Evolutionary conservation across 202 grass and related monocot genomes (phyloP), one percentile per base, ranked within the genome.

Genomic region (Elaeis oleifera): DNA sequence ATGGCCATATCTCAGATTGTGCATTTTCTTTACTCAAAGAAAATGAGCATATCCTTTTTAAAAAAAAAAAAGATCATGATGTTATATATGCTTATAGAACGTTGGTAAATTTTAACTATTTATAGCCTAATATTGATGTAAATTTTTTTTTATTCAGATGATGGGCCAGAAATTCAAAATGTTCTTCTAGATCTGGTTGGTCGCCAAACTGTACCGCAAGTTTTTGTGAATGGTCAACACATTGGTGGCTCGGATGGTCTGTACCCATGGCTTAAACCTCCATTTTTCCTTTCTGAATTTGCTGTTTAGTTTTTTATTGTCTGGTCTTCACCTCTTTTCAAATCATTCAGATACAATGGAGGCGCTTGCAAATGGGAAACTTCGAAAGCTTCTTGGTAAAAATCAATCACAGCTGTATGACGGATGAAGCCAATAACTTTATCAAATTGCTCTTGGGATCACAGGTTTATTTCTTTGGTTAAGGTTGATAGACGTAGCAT

Each of bases 141-240:
- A 4, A 18, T 4, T 19, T 51, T 62, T 24, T 59, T 60, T 53
- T 8, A 70, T 70, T 36, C 76, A 96, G 84, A 76, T 63, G 87
- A 96, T 69, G 81, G 84, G 1, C 49, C 71, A 54, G 84, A 87
- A 50, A 96, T 91, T 78, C 87, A 96, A 75, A 76, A 73, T 79
- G 74, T 90, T 66, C 87, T 96, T 78, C 74, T 90, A 54, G 84
- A 96, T 68, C 71, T 88, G 65, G 59, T 96, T 79, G 91, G 91
- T 6, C 87, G 71, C 16, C 63, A 20, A 51, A 91, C 84, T 9
- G 91, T 96, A 65, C 91, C 87, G 32, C 87, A 96, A 79, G 91
- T 90, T 68, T 96, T 88, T 78, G 77, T 96, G 63, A 83, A 96
- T 70, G 87, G 91, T 59, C 76, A 85, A 44, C 87, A 96, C 59